A percentile compares a stretch with the other conserved stretches of the same genome.
Evolutionary conservation across 2,329 filamentous ascomycete species (phyloP).

Genomic region (Periconia sp.): DNA sequence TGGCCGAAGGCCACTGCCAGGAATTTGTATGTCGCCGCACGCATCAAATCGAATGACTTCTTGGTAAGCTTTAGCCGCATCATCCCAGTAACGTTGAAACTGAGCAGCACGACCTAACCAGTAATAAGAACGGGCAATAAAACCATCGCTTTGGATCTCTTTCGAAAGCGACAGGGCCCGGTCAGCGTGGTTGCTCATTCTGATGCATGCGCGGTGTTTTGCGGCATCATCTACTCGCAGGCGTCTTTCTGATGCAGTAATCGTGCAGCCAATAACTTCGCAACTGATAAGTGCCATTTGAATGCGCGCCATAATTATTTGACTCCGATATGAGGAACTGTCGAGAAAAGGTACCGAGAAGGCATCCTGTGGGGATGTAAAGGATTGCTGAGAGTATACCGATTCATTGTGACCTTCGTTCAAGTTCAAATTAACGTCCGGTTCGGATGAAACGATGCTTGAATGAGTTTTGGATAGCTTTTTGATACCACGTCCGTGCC

Average conservation of each 20-base stretch:
- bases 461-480: neutral
- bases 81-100: conserved; percentile 6
- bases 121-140: conserved; percentile 21
- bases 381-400: too few relatives aligned
- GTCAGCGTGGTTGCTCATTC: conserved; percentile 6
- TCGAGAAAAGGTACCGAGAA: neutral
- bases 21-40: neutral
- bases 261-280: conserved; percentile 8
- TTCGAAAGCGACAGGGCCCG: conserved; percentile 4
- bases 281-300: conserved; percentile 16
- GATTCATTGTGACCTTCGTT: too few relatives aligned
- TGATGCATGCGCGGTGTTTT: neutral
- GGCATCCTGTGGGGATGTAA: neutral
- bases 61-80: conserved; percentile 5
- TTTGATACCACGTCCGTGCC: neutral
- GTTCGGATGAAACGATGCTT: too few relatives aligned
- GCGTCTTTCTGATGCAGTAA: conserved; percentile 2
- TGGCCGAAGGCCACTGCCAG: too few relatives aligned
- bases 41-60: neutral
- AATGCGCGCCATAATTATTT: conserved; percentile 5
- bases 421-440: too few relatives aligned
- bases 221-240: neutral
- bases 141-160: conserved; percentile 6
- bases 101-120: conserved; percentile 20
- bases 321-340: neutral